phyloP scores from a whole-genome alignment of 768 basidiomycete species.

The Mycena amicta region DNA sequence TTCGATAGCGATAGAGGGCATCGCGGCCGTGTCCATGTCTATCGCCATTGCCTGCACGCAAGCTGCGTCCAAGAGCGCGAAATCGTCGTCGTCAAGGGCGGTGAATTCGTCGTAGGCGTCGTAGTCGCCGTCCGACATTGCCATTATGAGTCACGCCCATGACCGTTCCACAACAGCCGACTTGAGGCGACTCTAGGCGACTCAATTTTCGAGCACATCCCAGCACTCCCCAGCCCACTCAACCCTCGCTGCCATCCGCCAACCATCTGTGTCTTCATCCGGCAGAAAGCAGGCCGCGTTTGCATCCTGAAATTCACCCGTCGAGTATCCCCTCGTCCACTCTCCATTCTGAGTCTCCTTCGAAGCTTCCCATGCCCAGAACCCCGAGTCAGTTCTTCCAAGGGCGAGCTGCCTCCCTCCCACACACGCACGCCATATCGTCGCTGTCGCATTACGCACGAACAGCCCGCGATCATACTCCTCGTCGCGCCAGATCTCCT shows the following conservation, averaged over 20 bases:
- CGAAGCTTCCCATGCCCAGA: conserved; percentile 21
- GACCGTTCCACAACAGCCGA: too few relatives aligned
- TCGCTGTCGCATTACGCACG: conserved; percentile 4
- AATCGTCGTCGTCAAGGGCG: too few relatives aligned
- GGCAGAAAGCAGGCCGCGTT: background rate
- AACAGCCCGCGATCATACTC: conserved; percentile 16
- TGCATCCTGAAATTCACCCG: background rate
- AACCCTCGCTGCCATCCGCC: background rate
- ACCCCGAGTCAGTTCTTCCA: conserved; percentile 1
- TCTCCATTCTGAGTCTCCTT: background rate
- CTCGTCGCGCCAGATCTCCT: conserved; percentile 37
- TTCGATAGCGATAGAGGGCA: too few relatives aligned
- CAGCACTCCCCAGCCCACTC: background rate
- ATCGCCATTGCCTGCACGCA: too few relatives aligned
- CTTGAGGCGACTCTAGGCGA: too few relatives aligned
- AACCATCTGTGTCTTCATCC: background rate
- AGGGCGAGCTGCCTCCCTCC: conserved; percentile 19
- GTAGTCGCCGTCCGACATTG: too few relatives aligned
- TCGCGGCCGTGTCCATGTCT: too few relatives aligned
- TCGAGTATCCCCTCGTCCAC: background rate
- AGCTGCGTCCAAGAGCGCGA: too few relatives aligned
- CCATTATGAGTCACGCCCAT: too few relatives aligned
- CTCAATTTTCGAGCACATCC: background rate
- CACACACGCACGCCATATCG: conserved; percentile 18
- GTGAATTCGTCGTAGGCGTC: too few relatives aligned